Base-by-base conservation (phyloP, 352 stramenopile species). In the Phytophthora brassicae region DNA sequence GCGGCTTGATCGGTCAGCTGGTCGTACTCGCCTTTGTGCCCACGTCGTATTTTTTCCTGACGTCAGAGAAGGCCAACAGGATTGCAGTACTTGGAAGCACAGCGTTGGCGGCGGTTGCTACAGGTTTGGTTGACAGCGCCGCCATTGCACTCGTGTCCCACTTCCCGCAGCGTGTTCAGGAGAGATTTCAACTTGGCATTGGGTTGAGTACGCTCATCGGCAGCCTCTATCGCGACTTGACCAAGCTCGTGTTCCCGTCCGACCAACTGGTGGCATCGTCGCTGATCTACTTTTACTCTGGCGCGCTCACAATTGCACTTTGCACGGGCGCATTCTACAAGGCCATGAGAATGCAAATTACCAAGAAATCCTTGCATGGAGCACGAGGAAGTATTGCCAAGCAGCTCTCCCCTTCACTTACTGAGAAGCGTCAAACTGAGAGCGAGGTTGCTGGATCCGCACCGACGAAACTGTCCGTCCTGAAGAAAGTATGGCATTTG, bases 261-360 rank as follows among this genome's bases (percentile, higher is more conserved):
- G 65, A 89, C 42, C 41, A 84, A 45, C 60, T 92, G 28, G 59
- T 94, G 39, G 49, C 70, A 7, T 90, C 79, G 36, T 88, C 80
- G 44, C 70, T 89, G n/a, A 81, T 94, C 29, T 94, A 94, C 77
- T 92, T 94, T 66, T 94, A 92, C 65, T 81, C 76, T 0, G 84
- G 84, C 24, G 84, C 82, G 9, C 46, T 91, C 41, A 90, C 84
- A 17, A 89, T 94, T 48, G 79, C 72, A 46, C 54, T 90, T 13
- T 94, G 84, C 64, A 88, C 92, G 43, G 31, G 66, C 19, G 79
- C 82, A 14, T 94, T 86, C 63, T 90, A 85, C 59, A 79, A 78
- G 36, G 54, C 89, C 0, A 70, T 88, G 53, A 29, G 46, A 0
- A 52, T 94, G 19, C 31, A 62, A 24, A 80, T 92, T 58, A 86